Percentiles rank a stretch among this genome's conserved stretches.
phyloP scores from a whole-genome alignment of 2,329 filamentous ascomycete genomes.

The Didymella segeticola region DNA sequence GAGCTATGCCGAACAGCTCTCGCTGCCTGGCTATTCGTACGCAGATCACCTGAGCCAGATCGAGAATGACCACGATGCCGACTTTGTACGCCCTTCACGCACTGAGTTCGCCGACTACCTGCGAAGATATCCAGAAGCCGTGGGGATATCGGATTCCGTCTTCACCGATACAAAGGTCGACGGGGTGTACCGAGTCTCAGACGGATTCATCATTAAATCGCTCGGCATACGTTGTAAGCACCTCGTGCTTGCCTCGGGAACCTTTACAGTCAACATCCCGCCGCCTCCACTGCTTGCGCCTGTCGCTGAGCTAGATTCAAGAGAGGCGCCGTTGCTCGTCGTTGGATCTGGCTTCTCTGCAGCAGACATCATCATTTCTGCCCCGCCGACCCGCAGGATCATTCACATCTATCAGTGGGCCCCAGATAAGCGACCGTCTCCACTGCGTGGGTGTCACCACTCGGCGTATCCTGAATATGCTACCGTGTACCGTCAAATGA shows the following conservation, averaged over 20 bases:
- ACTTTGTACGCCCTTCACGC: slow-evolving; percentile 63
- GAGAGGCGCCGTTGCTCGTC: slow-evolving; percentile 57
- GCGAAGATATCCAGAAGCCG: slow-evolving; percentile 60
- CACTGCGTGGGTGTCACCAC: slow-evolving; percentile 64
- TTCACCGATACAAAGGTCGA: slow-evolving; percentile 52
- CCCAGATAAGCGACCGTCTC: slow-evolving; percentile 62
- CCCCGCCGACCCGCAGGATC: slow-evolving; percentile 58
- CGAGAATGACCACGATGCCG: slow-evolving; percentile 49
- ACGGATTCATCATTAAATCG: slow-evolving; percentile 60
- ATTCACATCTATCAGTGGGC: slow-evolving; percentile 68
- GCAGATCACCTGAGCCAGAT: slow-evolving; percentile 57
- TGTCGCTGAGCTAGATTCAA: slow-evolving; percentile 43
- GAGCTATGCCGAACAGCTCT: slow-evolving; percentile 68
- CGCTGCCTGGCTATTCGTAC: slow-evolving; percentile 65
- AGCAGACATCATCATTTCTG: slow-evolving; percentile 66
- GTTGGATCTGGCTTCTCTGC: slow-evolving; percentile 69
- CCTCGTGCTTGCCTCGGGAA: slow-evolving; percentile 65
- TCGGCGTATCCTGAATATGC: slow-evolving; percentile 69
- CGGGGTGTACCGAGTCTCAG: slow-evolving; percentile 52
- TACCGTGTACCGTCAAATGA: slow-evolving; percentile 66
- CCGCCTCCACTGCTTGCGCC: slow-evolving; percentile 59
- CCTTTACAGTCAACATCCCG: slow-evolving; percentile 62
- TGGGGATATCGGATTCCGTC: slow-evolving; percentile 59
- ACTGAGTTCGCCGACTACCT: slow-evolving; percentile 63
- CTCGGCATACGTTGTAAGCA: slow-evolving; percentile 62